Evolutionary conservation across 345 rosid genomes (phyloP).

Genomic region (Carallia brachiata): DNA sequence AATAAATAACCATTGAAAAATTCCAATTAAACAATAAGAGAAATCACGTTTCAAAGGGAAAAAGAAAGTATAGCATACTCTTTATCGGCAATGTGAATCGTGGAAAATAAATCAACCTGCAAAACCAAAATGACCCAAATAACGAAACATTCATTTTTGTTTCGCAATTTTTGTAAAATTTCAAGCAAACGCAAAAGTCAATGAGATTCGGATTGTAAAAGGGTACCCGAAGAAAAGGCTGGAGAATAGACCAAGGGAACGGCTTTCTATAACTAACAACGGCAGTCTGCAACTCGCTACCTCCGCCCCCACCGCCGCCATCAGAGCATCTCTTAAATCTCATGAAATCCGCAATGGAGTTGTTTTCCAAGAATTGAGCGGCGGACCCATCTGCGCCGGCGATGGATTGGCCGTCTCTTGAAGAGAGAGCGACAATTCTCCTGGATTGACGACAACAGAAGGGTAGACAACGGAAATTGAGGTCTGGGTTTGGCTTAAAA

Average conservation of each 20-base stretch:
- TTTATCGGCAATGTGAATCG: slow-evolving; percentile 91
- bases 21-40: background rate
- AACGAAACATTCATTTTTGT: background rate
- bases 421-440: background rate
- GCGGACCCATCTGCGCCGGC: no score
- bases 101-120: slow-evolving; percentile 94
- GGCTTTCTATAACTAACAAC: slow-evolving; percentile 62
- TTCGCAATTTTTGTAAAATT: background rate
- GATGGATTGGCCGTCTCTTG: slow-evolving; percentile 3
- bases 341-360: no score
- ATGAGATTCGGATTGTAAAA: background rate
- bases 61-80: slow-evolving; percentile 45
- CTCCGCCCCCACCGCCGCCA: no score
- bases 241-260: slow-evolving; percentile 81
- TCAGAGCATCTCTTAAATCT: no score
- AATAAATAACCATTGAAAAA: background rate
- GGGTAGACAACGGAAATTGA: no score
- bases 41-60: background rate
- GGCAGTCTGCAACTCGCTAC: background rate
- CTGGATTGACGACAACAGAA: no score
- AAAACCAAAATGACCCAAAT: slow-evolving; percentile 8
- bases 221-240: slow-evolving; percentile 69
- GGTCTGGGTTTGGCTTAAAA: no score
- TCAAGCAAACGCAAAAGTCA: background rate
- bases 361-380: no score